A percentile compares a stretch with the other conserved stretches of the same genome.
These are phyloP conservation scores for Obba rivulosa DNA, from an alignment of 768 basidiomycete genomes.

Conservation along the genomic window DNA sequence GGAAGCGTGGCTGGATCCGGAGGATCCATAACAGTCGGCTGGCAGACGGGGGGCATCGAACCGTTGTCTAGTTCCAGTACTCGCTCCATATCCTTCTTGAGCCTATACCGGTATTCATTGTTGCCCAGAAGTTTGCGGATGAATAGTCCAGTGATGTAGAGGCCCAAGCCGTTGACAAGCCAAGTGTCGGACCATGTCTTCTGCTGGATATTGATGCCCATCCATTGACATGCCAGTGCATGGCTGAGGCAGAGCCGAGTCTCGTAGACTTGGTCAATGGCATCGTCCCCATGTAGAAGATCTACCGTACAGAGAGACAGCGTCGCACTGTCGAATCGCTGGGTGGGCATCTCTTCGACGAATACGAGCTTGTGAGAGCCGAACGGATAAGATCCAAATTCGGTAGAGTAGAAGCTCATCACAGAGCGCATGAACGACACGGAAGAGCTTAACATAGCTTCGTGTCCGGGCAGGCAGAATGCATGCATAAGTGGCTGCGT, in stretches of 20 bases:
- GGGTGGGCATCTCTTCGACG: conserved; percentile 80
- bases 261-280: conserved; percentile 91
- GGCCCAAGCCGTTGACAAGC: conserved; percentile 92
- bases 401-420: conserved; percentile 88
- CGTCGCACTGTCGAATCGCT: conserved; percentile 82
- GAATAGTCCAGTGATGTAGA: conserved; percentile 88
- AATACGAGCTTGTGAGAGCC: conserved; percentile 92
- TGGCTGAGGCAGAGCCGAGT: conserved; percentile 83
- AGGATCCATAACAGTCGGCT: conserved; percentile 79
- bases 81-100: conserved; percentile 96
- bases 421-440: conserved; percentile 77
- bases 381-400: conserved; percentile 96
- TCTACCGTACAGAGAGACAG: conserved; percentile 76
- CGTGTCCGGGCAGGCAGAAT: conserved; percentile 89
- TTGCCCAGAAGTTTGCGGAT: conserved; percentile 84
- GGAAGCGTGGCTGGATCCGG: conserved; percentile 75
- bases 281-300: conserved; percentile 79
- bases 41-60: conserved; percentile 87
- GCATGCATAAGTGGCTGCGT: conserved; percentile 79
- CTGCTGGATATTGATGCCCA: conserved; percentile 92
- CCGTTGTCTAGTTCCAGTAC: conserved; percentile 86
- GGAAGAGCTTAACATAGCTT: conserved; percentile 62
- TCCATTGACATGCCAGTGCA: conserved; percentile 93
- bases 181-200: conserved; percentile 92
- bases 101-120: conserved; percentile 92